Evolutionary conservation across 768 basidiomycete genomes (phyloP), one percentile per base, ranked within the genome.

Genomic region (Termitomyces sp.): DNA sequence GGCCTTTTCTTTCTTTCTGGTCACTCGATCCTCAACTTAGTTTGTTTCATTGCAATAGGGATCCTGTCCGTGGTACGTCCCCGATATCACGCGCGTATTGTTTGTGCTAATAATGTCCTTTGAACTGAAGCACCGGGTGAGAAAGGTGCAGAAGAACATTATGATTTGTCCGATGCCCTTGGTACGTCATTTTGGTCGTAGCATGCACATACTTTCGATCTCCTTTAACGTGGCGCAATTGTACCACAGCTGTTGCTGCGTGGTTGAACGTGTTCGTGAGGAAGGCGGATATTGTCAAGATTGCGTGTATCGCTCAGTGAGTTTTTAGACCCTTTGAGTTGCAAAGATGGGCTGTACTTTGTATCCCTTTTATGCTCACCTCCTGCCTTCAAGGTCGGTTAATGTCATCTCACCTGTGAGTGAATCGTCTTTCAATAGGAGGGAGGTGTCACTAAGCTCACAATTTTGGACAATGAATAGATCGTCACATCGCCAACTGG

Each of bases 221-320:
- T 18, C 10, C 18, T 61, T 36, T 57, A 20, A 22, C 36, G 5
- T 16, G 10, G 50, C 20, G n/a, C 2, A 22, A 49, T 63, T 28
- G 60, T 60, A 9, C n/a, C 31, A 26, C 63, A 76, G 83, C 82
- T 18, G 81, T 86, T 51, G 81, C 80, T 3, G 72, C 81, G 9
- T 86, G 83, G 82, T 68, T 86, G 53, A 84, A 85, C 63, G 78
- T 84, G 5, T 81, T 86, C 59, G 76, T 85, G 6, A 74, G 83
- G 18, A 81, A 86, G 51, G 80, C 81, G 5, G 80, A 83, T 62
- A 72, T 83, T 7, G 79, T 85, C 45, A 80, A 81, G 59, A 81
- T 85, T 49, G 83, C 83, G 1, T 85, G 83, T 63, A 77, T 84
- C 46, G 83, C 84, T 4, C 84, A 86, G 74, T 78, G 67, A 52